Base-by-base conservation (phyloP, 2,329 filamentous ascomycete species). In the Phaeosphaeria sp. region DNA sequence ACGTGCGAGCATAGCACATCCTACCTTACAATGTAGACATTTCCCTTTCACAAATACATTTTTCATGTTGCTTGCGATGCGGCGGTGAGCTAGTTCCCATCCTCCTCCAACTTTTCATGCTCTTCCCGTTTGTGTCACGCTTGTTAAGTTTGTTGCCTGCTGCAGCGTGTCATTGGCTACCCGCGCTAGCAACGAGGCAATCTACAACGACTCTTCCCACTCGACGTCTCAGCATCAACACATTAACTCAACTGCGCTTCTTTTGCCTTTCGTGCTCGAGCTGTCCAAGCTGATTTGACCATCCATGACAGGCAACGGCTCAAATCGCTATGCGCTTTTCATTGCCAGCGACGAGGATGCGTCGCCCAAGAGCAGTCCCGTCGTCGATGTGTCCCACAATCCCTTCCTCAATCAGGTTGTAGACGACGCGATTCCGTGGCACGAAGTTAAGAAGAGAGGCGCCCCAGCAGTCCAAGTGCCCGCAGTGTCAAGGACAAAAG, bases 291-390 rank as follows among this genome's bases (percentile, higher is more conserved):
- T 9, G 25, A 27, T 27, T 20, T 13, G 46, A 42, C 7, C 1
- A 72, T 73, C 7, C 1, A 72, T 73, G 70, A 59, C 56, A 20
- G 42, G 57, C 21, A 46, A 59, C 23, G 43, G 48, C 33, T 36
- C 50, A 33, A 74, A 74, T 30, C 69, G 71, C 21, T 74, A 68
- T 50, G 65, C 69, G 25, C 54, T 72, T 13, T 68, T 72, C 30
- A 49, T 54, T 7, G 63, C 63, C 2, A 36, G 55, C 5, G 60
- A 67, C 18, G 60, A 61, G 6, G 60, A 55, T 10, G 46, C 18
- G 18, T 25, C 48, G 3, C 50, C 64, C 3, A 22, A 20, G 13
- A 42, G 39, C 17, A 47, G 20, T 27, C 22, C 59, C n/a, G 23
- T 47, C 13, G 23, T 52, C 11, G 58, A 65, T n/a, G 43, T 46